phyloP scores from a whole-genome alignment of 1,284 basidiomycete species.

The Agaricales sp. region DNA sequence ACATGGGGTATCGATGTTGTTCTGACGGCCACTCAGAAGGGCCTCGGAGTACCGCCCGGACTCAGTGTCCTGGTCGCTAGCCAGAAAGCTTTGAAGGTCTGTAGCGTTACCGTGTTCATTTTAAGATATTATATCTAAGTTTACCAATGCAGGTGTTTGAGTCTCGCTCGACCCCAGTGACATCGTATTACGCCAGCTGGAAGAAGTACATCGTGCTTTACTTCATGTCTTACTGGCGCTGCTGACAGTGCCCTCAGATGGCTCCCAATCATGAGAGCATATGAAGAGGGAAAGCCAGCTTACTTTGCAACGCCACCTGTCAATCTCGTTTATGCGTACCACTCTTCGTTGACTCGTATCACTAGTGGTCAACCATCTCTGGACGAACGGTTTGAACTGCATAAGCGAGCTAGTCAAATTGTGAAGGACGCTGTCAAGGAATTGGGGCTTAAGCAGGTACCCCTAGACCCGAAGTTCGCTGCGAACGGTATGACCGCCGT shows the following conservation, averaged over 20 bases:
- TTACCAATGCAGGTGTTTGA: slow-evolving; percentile 45
- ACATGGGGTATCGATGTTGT: slow-evolving; percentile 92
- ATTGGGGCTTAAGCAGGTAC: slow-evolving; percentile 71
- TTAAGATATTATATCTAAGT: neutral
- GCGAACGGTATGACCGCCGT: slow-evolving; percentile 93
- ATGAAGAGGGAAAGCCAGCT: slow-evolving; percentile 62
- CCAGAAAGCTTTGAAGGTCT: slow-evolving; percentile 66
- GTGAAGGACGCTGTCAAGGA: slow-evolving; percentile 64
- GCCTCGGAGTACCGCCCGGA: slow-evolving; percentile 91
- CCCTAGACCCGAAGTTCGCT: slow-evolving; percentile 49
- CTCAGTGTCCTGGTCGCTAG: slow-evolving; percentile 82
- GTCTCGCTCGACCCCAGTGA: slow-evolving; percentile 57
- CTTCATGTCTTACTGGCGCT: slow-evolving; percentile 2
- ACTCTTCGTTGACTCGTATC: slow-evolving; percentile 72
- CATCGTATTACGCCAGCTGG: slow-evolving; percentile 88
- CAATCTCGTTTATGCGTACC: slow-evolving; percentile 89
- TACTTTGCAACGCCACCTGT: slow-evolving; percentile 97
- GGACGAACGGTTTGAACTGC: slow-evolving; percentile 72
- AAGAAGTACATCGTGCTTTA: slow-evolving; percentile 41
- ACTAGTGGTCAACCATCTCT: slow-evolving; percentile 50
- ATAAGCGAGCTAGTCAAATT: slow-evolving; percentile 63
- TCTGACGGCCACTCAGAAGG: slow-evolving; percentile 89
- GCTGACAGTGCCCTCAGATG: slow-evolving; percentile 39
- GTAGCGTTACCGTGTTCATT: slow-evolving; percentile 1
- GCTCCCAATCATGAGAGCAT: slow-evolving; percentile 90